These are phyloP conservation scores for Eucalyptus curtisii DNA, from an alignment of 345 rosid genomes.

Conservation along the genomic window DNA sequence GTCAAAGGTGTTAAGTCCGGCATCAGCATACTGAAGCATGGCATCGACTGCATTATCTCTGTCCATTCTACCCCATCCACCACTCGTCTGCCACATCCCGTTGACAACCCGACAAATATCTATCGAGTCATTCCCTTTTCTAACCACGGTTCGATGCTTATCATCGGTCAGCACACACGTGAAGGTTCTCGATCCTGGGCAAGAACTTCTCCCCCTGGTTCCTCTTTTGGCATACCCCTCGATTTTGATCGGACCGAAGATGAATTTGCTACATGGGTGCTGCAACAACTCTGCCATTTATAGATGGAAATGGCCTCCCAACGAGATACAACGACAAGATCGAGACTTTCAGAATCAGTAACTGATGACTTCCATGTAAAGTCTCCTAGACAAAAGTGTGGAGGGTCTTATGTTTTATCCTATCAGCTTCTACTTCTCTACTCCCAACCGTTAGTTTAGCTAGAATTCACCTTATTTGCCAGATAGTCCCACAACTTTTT, in stretches of 20 bases:
- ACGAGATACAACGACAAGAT: not conserved
- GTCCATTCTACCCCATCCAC: conserved; percentile 53
- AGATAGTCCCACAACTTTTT: not conserved
- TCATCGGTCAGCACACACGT: conserved; percentile 18
- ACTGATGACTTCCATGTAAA: not conserved
- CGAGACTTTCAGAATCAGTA: not conserved
- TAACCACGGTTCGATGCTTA: conserved; percentile 17
- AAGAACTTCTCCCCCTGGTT: not conserved
- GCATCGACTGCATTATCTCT: conserved; percentile 28
- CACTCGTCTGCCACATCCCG: conserved; percentile 64
- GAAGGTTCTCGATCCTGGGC: not conserved
- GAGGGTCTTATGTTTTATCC: not conserved
- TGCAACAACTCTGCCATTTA: conserved; percentile 16
- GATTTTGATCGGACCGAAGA: not conserved
- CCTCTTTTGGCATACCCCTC: conserved; percentile 1
- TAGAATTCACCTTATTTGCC: not conserved
- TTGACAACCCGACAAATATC: conserved; percentile 47
- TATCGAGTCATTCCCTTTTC: conserved; percentile 37
- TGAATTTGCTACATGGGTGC: conserved; percentile 9
- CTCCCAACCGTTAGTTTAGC: not conserved
- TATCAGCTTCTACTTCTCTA: not conserved
- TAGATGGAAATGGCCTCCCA: not conserved
- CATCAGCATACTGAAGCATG: conserved; percentile 49
- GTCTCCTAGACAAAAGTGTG: not conserved
- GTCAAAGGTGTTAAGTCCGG: conserved; percentile 40